These are phyloP conservation scores for Plectosphaerella cucumerina DNA, from an alignment of 2,329 filamentous ascomycete species.

Conservation along the genomic window DNA sequence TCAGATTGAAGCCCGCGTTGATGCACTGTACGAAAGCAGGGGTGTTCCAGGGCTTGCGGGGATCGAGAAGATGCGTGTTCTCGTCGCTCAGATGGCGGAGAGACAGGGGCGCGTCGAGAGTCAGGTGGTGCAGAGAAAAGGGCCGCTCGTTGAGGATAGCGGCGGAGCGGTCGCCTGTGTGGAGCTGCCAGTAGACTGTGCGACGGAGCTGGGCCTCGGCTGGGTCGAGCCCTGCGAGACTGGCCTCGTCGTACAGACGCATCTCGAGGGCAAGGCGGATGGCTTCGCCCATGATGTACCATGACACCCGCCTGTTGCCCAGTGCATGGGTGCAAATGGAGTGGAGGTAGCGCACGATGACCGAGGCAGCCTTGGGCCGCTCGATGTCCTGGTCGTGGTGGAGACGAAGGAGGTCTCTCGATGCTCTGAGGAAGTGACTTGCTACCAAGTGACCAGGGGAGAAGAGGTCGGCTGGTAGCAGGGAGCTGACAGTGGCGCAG, in stretches of 20 bases:
- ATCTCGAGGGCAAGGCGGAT: slow-evolving; percentile 36
- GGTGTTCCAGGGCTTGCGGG: slow-evolving; percentile 10
- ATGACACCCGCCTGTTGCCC: slow-evolving; percentile 37
- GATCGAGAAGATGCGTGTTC: slow-evolving; percentile 26
- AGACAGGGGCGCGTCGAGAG: slow-evolving; percentile 31
- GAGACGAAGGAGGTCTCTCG: slow-evolving; percentile 29
- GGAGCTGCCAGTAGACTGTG: slow-evolving; percentile 33
- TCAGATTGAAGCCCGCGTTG: slow-evolving; percentile 2
- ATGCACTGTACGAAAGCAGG: not conserved
- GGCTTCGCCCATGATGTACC: slow-evolving; percentile 42
- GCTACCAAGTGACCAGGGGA: slow-evolving; percentile 31
- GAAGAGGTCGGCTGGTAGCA: slow-evolving; percentile 34
- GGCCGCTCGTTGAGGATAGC: slow-evolving; percentile 35
- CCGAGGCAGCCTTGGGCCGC: slow-evolving; percentile 34
- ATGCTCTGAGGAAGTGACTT: slow-evolving; percentile 33
- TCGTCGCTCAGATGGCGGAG: not conserved
- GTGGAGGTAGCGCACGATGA: slow-evolving; percentile 40
- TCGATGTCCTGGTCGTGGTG: slow-evolving; percentile 38
- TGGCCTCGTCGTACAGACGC: slow-evolving; percentile 35
- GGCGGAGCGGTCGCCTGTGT: slow-evolving; percentile 35
- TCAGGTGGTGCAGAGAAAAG: slow-evolving; percentile 39
- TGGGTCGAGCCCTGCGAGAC: slow-evolving; percentile 23
- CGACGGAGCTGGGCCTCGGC: slow-evolving; percentile 33
- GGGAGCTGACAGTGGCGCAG: slow-evolving; percentile 38
- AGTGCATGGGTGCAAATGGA: slow-evolving; percentile 39